Evolutionary conservation across 495 filamentous ascomycete genomes (phyloP).

Genomic region (Lasiosphaeris hirsuta): DNA sequence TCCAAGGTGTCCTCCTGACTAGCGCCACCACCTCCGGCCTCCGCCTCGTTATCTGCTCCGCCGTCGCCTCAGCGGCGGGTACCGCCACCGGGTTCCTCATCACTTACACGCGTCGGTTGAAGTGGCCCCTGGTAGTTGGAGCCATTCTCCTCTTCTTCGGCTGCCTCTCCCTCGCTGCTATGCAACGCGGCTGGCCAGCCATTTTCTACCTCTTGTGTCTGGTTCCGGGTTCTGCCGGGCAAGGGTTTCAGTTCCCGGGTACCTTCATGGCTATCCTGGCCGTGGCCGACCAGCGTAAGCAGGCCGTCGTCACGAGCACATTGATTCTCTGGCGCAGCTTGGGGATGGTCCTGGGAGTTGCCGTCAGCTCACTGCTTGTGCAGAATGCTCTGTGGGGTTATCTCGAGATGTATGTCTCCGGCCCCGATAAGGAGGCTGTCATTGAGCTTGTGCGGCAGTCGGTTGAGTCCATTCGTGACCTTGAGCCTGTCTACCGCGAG

Average conservation of each 20-base stretch:
- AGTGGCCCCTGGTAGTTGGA: constrained; percentile 59
- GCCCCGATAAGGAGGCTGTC: constrained; percentile 39
- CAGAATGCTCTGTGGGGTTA: constrained; percentile 66
- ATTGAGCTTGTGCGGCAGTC: constrained; percentile 37
- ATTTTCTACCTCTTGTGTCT: constrained; percentile 61
- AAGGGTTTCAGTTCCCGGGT: constrained; percentile 63
- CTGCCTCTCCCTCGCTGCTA: constrained; percentile 44
- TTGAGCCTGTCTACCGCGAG: constrained; percentile 31
- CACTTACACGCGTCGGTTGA: constrained; percentile 60
- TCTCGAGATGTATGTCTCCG: constrained; percentile 55
- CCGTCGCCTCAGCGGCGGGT: constrained; percentile 56
- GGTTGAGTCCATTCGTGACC: constrained; percentile 42
- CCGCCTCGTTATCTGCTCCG: constrained; percentile 59
- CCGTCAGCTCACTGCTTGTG: constrained; percentile 67
- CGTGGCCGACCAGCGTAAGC: constrained; percentile 62
- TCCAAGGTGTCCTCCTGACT: constrained; percentile 74
- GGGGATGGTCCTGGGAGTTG: constrained; percentile 68
- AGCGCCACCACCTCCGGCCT: constrained; percentile 68
- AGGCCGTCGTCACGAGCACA: constrained; percentile 72
- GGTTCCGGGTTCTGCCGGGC: constrained; percentile 57
- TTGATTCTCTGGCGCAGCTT: constrained; percentile 65
- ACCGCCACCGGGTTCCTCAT: constrained; percentile 69
- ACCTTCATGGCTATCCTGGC: constrained; percentile 67
- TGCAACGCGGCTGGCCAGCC: constrained; percentile 52
- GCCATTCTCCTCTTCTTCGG: constrained; percentile 55